These are phyloP conservation scores for Penicillium sclerotiorum DNA, from an alignment of 2,329 filamentous ascomycete species.

Conservation along the genomic window DNA sequence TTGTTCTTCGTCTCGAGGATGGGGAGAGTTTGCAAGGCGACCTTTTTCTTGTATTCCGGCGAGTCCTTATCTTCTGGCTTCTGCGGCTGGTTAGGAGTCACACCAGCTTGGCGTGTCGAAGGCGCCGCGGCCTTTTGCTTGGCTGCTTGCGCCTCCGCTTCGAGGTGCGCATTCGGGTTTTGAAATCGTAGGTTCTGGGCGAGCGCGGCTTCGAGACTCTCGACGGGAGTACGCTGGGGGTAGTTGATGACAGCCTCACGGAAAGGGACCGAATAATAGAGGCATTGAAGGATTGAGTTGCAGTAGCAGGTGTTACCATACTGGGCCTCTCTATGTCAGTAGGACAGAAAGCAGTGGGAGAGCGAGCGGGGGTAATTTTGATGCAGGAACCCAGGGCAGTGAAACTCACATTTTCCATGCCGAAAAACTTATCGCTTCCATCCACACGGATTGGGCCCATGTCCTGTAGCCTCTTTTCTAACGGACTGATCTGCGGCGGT, in stretches of 20 bases:
- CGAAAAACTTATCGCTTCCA: constrained; percentile 97
- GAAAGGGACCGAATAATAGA: constrained; percentile 94
- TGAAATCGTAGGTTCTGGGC: constrained; percentile 56
- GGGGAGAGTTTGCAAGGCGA: constrained; percentile 84
- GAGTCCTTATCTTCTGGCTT: constrained; percentile 94
- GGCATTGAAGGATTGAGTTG: constrained; percentile 96
- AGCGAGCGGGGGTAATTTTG: not conserved
- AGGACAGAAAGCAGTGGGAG: not conserved
- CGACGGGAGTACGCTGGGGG: constrained; percentile 70
- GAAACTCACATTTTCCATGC: constrained; percentile 85
- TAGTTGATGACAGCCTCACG: constrained; percentile 93
- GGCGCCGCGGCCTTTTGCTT: constrained; percentile 47
- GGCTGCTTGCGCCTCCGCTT: constrained; percentile 52
- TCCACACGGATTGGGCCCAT: constrained; percentile 79
- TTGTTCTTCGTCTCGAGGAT: constrained; percentile 86
- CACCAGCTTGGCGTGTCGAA: constrained; percentile 51
- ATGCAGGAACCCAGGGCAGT: not conserved
- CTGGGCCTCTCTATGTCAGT: constrained; percentile 49
- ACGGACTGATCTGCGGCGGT: constrained; percentile 58
- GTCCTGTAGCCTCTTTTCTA: constrained; percentile 77
- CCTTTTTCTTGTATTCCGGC: constrained; percentile 97
- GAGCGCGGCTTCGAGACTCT: constrained; percentile 64
- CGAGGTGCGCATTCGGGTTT: constrained; percentile 60
- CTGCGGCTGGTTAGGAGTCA: constrained; percentile 57
- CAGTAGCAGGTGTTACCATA: constrained; percentile 99